Evolutionary conservation across 2,329 filamentous ascomycete species (phyloP), one percentile per base, ranked within the genome.

Genomic region (Fusarium annulatum): DNA sequence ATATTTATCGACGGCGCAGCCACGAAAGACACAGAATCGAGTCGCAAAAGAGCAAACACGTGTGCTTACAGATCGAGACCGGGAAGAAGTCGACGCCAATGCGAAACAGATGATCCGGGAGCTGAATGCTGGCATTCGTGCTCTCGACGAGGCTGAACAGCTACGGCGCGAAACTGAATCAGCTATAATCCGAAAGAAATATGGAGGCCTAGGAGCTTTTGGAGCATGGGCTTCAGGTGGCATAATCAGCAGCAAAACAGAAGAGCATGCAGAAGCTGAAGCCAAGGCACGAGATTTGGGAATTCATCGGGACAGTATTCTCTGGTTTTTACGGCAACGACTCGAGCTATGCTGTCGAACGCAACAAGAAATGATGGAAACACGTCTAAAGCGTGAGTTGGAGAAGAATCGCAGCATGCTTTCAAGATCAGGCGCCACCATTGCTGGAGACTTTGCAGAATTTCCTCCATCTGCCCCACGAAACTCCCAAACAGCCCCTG

Each of bases 301-400:
- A 57, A 88, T 89, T 56, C 93, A 97, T 75, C 86, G 95, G 59
- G 95, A 97, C 78, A 92, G 92, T 72, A 90, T 99, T 51, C 84
- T 98, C 16, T 96, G 93, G 91, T 95, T 92, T 76, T 81, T 99
- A 77, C 88, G 93, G 72, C 88, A 92, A 79, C 88, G 90, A 77
- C 83, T 98, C 71, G 93, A 96, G 83, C 87, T 90, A 73, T 95
- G 92, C 64, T 92, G 93, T 46, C 88, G 90, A 77, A 90, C 92
- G 72, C 96, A 98, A 85, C 91, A 94, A 77, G 89, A 88, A 57
- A 98, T 98, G 94, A 97, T 98, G 88, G 95, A 97, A 84, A 93
- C 94, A 78, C 86, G 96, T 76, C 86, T 98, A 75, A 91, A 91
- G 79, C 87, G 96, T 61, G 94, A 97, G 81, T 88, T 96, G 81